Evolutionary conservation across 31 red algal species (phyloP), one percentile per base, ranked within the genome.

Genomic region (Odonthalia washingtoniensis): DNA sequence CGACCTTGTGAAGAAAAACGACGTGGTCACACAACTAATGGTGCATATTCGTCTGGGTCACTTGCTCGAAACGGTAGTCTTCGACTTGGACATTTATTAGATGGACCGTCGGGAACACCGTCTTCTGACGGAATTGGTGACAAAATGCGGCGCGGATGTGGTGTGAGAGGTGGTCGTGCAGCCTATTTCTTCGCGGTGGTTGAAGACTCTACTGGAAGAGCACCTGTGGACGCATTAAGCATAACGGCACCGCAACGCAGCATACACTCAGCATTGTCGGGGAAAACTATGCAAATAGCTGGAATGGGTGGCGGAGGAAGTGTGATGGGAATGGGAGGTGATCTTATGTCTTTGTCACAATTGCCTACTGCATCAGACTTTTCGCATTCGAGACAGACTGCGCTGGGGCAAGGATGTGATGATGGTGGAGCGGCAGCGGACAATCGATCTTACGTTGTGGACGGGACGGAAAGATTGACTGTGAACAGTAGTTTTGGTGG

Each of bases 361-460:
- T 73, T 74, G 27, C 86, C 86, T 33, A 89, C 86, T 14, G 72
- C 34, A 4, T 89, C 86, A 6, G 86, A 89, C 66, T 30, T 89
- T 4, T 89, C 86, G 21, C 86, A 80, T 60, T 35, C 80, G 26
- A 5, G 68, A 44, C 68, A 46, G 1, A 27, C 37, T 32, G 62
- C 62, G 12, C 17, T 40, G 1, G 16, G 27, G 32, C 3, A 28
- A 24, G 45, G 27, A 46, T 31, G n/a, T 28, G 46, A 21, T 80
- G 76, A 75, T 9, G 21, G 21, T 21, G 49, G 49, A 57, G 49
- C 21, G 49, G 49, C 49, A 61, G n/a, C n/a, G n/a, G 76, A 80
- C n/a, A 38, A 45, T 41, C 33, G 35, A 28, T 26, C 21, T 17
- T 30, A 27, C 57, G 46, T 32, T 74, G 73, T 52, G 28, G 28